A percentile compares a stretch with the other conserved stretches of the same genome.
phyloP scores from a whole-genome alignment of 2,329 filamentous ascomycete genomes.

The Scopulariopsis brevicaulis region DNA sequence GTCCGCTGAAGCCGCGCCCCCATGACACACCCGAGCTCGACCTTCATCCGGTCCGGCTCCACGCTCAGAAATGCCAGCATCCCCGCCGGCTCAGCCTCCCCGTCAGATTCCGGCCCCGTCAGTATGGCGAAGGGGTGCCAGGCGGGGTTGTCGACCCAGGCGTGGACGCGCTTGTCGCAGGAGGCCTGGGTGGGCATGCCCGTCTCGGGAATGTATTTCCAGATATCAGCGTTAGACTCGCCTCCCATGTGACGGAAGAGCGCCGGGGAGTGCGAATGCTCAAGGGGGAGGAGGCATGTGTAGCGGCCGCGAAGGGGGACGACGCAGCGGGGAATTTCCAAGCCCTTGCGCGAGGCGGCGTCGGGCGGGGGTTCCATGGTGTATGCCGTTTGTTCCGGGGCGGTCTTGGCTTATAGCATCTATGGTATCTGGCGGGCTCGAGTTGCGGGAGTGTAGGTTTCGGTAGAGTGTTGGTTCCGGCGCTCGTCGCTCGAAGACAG shows the following conservation, averaged over 20 bases:
- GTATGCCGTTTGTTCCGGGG: too few species aligned
- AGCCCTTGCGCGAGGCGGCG: constrained; percentile 9
- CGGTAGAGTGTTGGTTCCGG: too few species aligned
- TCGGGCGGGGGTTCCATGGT: too few species aligned
- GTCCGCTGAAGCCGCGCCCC: constrained; percentile 39
- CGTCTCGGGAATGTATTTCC: constrained; percentile 20
- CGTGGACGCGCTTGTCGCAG: constrained; percentile 10
- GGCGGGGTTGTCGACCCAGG: constrained; percentile 17
- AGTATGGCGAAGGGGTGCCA: constrained; percentile 29
- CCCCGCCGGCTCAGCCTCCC: constrained; percentile 24
- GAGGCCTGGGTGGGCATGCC: constrained; percentile 11
- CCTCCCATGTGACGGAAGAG: constrained; percentile 21
- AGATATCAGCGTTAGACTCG: constrained; percentile 15
- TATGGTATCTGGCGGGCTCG: too few species aligned
- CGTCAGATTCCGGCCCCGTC: constrained; percentile 14
- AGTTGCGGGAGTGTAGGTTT: too few species aligned
- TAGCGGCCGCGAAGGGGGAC: constrained; percentile 17
- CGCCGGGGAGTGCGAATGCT: constrained; percentile 13
- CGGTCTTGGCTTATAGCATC: too few species aligned
- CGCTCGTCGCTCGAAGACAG: too few species aligned
- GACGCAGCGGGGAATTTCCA: constrained; percentile 8
- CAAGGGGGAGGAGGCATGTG: constrained; percentile 17
- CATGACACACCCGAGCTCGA: constrained; percentile 50
- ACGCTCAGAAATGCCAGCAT: constrained; percentile 33
- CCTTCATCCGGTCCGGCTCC: constrained; percentile 29